Conservation (phyloP, 371 early-diverging fungal genomes). For the Enterocytospora artemiae region DNA sequence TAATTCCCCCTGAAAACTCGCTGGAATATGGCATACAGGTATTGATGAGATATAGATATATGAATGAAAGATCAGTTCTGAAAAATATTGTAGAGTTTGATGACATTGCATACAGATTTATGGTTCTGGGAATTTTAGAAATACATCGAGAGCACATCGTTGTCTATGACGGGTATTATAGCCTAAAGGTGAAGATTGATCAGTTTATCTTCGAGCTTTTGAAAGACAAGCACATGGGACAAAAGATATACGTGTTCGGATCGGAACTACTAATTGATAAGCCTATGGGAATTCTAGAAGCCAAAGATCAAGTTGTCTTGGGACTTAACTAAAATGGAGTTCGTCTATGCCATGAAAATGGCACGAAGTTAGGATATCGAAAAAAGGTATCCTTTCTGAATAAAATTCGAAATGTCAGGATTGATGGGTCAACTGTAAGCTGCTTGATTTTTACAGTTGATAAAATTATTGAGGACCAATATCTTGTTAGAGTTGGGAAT, state of each 20-base stretch:
- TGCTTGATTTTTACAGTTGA: conserved; percentile 27
- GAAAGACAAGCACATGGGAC: conserved; percentile 19
- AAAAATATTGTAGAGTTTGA: conserved; percentile 53
- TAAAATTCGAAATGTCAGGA: conserved; percentile 23
- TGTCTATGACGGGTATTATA: conserved; percentile 52
- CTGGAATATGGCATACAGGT: conserved; percentile 17
- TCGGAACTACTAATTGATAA: conserved; percentile 24
- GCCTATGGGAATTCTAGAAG: conserved; percentile 23
- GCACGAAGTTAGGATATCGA: conserved; percentile 39
- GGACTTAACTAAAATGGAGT: conserved; percentile 25
- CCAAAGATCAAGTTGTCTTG: not conserved
- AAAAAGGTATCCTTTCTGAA: conserved; percentile 38
- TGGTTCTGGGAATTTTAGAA: conserved; percentile 53
- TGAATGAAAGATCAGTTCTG: conserved; percentile 46
- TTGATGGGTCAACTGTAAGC: conserved; percentile 38
- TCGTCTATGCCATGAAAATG: not conserved
- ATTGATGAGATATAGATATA: conserved; percentile 23
- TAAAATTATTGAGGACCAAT: conserved; percentile 41
- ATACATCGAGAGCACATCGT: conserved; percentile 26
- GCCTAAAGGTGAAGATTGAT: conserved; percentile 23
- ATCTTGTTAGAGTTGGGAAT: conserved; percentile 23
- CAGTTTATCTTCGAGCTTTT: conserved; percentile 11
- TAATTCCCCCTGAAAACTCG: no score
- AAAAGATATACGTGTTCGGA: conserved; percentile 44
- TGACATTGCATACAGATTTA: conserved; percentile 49